Base-by-base conservation (phyloP, 306 rosid genomes). In the Lagenaria siceraria region DNA sequence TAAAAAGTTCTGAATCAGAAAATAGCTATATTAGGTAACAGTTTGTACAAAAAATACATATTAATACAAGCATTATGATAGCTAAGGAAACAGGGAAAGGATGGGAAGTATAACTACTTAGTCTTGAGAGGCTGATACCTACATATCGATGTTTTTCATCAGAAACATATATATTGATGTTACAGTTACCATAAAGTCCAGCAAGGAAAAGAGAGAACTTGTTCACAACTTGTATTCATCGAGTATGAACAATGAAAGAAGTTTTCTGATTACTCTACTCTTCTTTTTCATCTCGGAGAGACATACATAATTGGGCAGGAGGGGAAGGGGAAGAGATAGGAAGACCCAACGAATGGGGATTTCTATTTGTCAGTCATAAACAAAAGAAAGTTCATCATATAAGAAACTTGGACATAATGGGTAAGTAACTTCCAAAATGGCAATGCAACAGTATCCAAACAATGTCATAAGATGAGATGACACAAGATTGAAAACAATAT, bases 1-100 rank as follows among this genome's bases (percentile, higher is more conserved):
- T 74, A 94, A 77, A 84, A 94, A 94, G 82, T 94, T 94, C 98
- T 94, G 93, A 85, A 77, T 75, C 81, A 87, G 69, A 82, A 84
- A 80, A 77, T 11, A 81, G 68, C 52, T 74, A 84, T 70, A 80
- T 81, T 75, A 77, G 71, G 80, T 60, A 61, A 82, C 64, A 48
- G 62, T 75, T 3, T 74, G 62, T 35, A 65, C 66, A 59, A 29
- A 55, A 76, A 12, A 46, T 13, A 46, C 0, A 40, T 40, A 8
- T 46, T 9, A 2, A 9, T 12, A 4, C 9, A 46, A 36, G 58
- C 46, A 61, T 35, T 18, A 43, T 43, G 75, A 43, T 8, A 70
- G 38, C 75, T 43, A 15, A 31, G 35, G 38, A 35, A 43, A 43
- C 33, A 5, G 6, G 53, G 53, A 5, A 64, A 68, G 74, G 42